Evolutionary conservation across 2,329 filamentous ascomycete genomes (phyloP), one percentile per base, ranked within the genome.

Genomic region (Ceratocystis eucalypticola): DNA sequence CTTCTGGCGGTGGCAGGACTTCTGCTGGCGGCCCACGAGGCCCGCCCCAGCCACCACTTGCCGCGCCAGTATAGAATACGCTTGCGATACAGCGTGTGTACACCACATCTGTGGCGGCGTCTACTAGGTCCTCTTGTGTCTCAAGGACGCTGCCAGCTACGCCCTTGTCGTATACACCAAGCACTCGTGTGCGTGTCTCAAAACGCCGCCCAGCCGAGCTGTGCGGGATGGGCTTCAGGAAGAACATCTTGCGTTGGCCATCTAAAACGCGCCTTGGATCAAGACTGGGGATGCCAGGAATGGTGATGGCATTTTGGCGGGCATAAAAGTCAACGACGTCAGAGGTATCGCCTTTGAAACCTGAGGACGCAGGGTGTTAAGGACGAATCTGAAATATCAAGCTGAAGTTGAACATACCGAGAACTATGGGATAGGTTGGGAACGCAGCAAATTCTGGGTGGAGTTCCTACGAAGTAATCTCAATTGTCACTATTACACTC

Each of bases 151-250:
- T 88, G 67, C 89, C 89, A 0, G 89, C 84, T 70, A 89, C 88
- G 72, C 91, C 91, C 80, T 95, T 96, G 78, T 96, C 91, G 75
- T 94, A 95, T 46, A 95, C 88, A 63, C 90, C 91, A 22, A 95
- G 75, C 28, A 95, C 88, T 74, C 88, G 91, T 72, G 81, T 85
- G 71, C 88, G 83, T 69, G 89, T 77, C 79, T 94, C 88, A 75
- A 95, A 94, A 69, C 82, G 84, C 70, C 80, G 80, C 68, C 89
- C 90, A 10, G 80, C 85, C 48, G 87, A 91, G 5, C 83, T 83
- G 0, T 86, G 77, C 12, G 91, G 91, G 3, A 96, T 80, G 6
- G 86, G 84, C 77, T 90, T 90, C 74, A 89, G 77, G 76, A 94
- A 87, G 67, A 87, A 82, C 69, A 95, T 84, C 73, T 85, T 85